phyloP scores from a whole-genome alignment of 2,329 filamentous ascomycete genomes.

The Neoarthrinium moseri region DNA sequence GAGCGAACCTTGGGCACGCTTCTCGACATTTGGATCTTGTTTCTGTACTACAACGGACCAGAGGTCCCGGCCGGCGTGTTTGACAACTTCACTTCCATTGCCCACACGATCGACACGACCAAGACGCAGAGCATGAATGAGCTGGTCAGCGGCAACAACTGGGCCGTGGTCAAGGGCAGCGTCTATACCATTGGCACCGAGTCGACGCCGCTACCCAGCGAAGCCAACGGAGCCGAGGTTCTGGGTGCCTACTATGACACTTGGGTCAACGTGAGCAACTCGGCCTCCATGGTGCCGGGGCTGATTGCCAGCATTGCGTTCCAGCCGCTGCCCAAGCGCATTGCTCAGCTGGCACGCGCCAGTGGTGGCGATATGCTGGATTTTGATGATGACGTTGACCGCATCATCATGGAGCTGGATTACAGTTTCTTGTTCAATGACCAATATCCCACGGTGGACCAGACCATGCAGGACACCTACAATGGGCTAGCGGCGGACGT shows the following conservation, averaged over 20 bases:
- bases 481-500: conserved; percentile 29
- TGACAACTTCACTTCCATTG: conserved; percentile 51
- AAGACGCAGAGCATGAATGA: conserved; percentile 46
- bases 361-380: conserved; percentile 38
- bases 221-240: conserved; percentile 23
- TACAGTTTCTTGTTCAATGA: conserved; percentile 33
- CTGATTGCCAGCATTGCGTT: conserved; percentile 33
- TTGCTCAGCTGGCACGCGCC: conserved; percentile 28
- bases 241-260: conserved; percentile 28
- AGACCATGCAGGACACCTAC: conserved; percentile 34
- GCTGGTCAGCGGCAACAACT: conserved; percentile 44
- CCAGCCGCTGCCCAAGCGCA: conserved; percentile 36
- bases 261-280: conserved; percentile 31
- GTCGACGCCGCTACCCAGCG: conserved; percentile 31
- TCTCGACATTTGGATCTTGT: conserved; percentile 57
- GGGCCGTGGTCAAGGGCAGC: conserved; percentile 30
- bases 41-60: conserved; percentile 62
- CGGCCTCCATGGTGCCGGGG: conserved; percentile 20
- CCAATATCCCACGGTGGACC: conserved; percentile 30
- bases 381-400: conserved; percentile 35
- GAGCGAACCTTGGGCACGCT: conserved; percentile 41
- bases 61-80: conserved; percentile 52
- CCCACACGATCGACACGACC: conserved; percentile 39
- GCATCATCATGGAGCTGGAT: conserved; percentile 42
- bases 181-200: conserved; percentile 38